These are phyloP conservation scores for Ceratocystis alfenasii DNA, from an alignment of 2,329 filamentous ascomycete species.

Conservation along the genomic window DNA sequence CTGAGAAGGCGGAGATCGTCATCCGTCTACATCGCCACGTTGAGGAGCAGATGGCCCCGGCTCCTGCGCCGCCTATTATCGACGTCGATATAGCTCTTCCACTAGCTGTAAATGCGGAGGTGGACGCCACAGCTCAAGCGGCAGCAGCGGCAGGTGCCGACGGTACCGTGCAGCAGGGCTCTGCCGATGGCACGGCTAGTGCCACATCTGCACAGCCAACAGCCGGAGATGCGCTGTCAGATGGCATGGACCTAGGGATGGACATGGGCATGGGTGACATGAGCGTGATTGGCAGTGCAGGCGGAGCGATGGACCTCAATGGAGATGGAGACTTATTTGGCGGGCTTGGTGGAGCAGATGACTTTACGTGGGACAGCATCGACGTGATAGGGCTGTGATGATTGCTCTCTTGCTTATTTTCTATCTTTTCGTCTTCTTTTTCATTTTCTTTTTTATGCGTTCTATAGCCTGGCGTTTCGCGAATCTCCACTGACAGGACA, in stretches of 20 bases:
- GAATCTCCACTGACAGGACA: background rate
- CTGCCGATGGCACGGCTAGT: slow-evolving; percentile 29
- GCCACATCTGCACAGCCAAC: slow-evolving; percentile 30
- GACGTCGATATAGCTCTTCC: slow-evolving; percentile 33
- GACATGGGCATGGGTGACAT: slow-evolving; percentile 19
- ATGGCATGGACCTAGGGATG: slow-evolving; percentile 13
- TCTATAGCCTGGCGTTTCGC: slow-evolving; percentile 3
- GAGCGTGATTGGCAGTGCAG: background rate
- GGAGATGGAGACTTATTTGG: slow-evolving; percentile 20
- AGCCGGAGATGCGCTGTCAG: slow-evolving; percentile 33
- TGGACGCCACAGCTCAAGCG: slow-evolving; percentile 24
- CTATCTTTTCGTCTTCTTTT: background rate
- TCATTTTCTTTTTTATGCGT: background rate
- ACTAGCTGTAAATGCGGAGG: slow-evolving; percentile 30
- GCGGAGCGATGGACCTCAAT: slow-evolving; percentile 11
- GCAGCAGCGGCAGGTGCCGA: slow-evolving; percentile 30
- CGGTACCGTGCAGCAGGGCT: slow-evolving; percentile 30
- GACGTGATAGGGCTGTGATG: slow-evolving; percentile 19
- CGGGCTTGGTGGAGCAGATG: slow-evolving; percentile 17
- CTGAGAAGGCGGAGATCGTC: slow-evolving; percentile 46
- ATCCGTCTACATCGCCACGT: slow-evolving; percentile 52
- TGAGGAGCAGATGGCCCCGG: slow-evolving; percentile 49
- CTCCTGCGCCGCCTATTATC: slow-evolving; percentile 34
- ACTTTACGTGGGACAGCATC: slow-evolving; percentile 20
- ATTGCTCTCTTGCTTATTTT: background rate